A percentile compares a stretch with the other conserved stretches of the same genome.
Evolutionary conservation across 2,329 filamentous ascomycete species (phyloP).

Genomic region (Claviceps fusiformis): DNA sequence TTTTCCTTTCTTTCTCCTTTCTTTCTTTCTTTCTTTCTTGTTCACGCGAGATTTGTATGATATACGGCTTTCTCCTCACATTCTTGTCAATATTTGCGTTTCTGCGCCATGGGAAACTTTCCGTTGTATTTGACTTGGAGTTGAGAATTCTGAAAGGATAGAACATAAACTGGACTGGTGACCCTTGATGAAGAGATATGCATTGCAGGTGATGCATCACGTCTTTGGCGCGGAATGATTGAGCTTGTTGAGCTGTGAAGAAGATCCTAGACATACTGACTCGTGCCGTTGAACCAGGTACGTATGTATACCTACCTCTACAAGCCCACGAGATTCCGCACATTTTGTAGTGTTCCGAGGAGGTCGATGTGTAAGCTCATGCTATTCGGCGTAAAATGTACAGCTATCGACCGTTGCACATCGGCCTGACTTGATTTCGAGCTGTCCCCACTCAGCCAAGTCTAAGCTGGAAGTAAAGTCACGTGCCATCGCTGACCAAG

Average conservation of each 20-base stretch:
- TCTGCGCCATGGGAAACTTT: neutral
- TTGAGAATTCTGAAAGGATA: neutral
- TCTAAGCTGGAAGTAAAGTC: neutral
- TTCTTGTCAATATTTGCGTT: neutral
- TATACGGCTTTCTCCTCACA: neutral
- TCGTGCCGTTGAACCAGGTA: too few relatives aligned
- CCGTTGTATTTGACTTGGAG: neutral
- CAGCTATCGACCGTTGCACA: neutral
- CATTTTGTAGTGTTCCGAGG: neutral
- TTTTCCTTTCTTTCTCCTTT: neutral
- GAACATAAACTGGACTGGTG: neutral
- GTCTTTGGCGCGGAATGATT: neutral
- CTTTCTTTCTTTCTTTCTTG: neutral
- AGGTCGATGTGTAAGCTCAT: too few relatives aligned
- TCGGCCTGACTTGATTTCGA: neutral
- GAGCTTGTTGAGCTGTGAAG: neutral
- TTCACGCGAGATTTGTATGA: neutral
- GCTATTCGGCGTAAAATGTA: neutral
- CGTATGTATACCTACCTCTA: too few relatives aligned
- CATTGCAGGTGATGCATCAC: neutral
- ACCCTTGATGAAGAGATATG: neutral
- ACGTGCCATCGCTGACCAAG: conserved; percentile 5
- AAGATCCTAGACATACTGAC: too few relatives aligned
- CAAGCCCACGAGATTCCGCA: too few relatives aligned
- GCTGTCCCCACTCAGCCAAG: too few relatives aligned